Evolutionary conservation across 371 early-diverging fungal genomes (phyloP), one percentile per base, ranked within the genome.

Genomic region (Umbelopsis sp.): DNA sequence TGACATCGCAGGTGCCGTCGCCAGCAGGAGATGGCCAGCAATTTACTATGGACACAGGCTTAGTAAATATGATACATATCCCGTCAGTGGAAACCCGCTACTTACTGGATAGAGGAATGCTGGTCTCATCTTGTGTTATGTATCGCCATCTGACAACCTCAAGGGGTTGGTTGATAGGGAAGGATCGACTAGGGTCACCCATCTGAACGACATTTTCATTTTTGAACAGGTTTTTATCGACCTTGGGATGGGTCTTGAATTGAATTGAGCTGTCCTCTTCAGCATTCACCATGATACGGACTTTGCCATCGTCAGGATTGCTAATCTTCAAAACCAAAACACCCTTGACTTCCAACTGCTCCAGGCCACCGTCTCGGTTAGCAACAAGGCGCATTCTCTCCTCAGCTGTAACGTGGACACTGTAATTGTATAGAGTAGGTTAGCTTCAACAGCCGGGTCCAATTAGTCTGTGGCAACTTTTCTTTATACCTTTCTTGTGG

Each of bases 1-100:
- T 97, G 22, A 97, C 96, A 75, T 96, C 97, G 65, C 91, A 89
- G 2, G 89, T 81, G 2, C 97, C 97, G 72, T 87, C 88, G 57
- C 92, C 96, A 35, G 92, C 84, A 35, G 95, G 96, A 37, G 96
- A 93, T 18, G 98, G 97, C 99, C 99, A 98, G 86, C 97, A 97
- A 79, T 93, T 97, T 78, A 96, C 92, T 92, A 80, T 25, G 22
- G 45, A 72, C 10, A 37, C 51, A 7, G 11, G 0, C 24, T 41
- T 25, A 41, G 22, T 35, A n/a, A 45, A 51, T 29, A 29, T 65
- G 50, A 50, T 38, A 45, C n/a, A 1, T 37, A n/a, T 45, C 22
- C 16, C 50, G 38, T n/a, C 9, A 22, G 9, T 25, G 20, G 52
- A 22, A 46, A 1, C 11, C 20, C 25, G 24, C 18, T 25, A 67